These are phyloP conservation scores for Solanum phureja DNA, from an alignment of 257 asterid species.

Conservation along the genomic window DNA sequence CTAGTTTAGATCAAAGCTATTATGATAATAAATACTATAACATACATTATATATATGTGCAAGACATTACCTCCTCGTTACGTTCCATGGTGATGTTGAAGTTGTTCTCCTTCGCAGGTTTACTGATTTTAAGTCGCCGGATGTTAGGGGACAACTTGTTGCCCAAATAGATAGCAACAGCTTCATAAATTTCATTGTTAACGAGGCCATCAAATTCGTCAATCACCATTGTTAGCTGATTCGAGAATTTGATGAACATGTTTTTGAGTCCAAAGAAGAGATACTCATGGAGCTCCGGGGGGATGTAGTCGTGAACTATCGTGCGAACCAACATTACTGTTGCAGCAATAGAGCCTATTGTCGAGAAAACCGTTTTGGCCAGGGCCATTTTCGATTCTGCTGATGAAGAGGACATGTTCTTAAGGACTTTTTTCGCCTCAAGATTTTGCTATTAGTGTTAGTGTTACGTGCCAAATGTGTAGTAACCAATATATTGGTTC, in stretches of 20 bases:
- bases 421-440: neutral
- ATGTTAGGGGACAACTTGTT: neutral
- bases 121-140: neutral
- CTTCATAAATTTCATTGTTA: neutral
- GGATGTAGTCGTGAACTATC: neutral
- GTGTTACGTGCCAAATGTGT: neutral
- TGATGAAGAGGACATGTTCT: constrained; percentile 20
- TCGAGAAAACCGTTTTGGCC: neutral
- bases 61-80: neutral
- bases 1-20: neutral
- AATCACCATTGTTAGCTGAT: neutral
- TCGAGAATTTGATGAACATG: neutral
- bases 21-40: neutral
- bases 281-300: neutral
- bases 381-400: neutral
- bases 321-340: constrained; percentile 8
- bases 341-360: constrained; percentile 6
- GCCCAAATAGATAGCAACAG: neutral
- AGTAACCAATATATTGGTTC: no score
- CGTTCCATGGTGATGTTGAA: neutral
- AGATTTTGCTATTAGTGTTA: neutral
- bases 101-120: neutral
- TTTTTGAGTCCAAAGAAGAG: neutral
- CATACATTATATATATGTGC: neutral
- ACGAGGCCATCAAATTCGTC: neutral